Evolutionary conservation across 768 basidiomycete species (phyloP), one percentile per base, ranked within the genome.

Genomic region (Tremella fuciformis): DNA sequence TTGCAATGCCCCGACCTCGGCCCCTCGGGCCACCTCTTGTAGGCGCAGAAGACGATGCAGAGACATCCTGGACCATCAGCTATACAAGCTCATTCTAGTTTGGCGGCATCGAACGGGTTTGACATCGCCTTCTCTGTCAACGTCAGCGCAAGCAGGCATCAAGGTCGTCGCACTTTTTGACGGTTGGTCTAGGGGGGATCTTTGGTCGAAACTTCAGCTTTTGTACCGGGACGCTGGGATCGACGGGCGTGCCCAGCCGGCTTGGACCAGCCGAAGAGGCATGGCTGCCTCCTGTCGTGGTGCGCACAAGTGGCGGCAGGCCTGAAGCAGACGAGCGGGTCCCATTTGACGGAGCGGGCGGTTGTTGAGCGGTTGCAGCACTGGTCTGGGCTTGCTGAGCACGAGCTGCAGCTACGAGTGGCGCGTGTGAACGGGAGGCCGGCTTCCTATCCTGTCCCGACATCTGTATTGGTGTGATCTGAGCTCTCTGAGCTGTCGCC

Each of bases 141-240:
- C 13, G 37, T 60, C 51, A 52, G 59, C 15, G 9, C 22, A 26
- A 64, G 42, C 16, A 38, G 34, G 22, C n/a, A 29, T 16, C n/a
- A n/a, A 9, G 13, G 21, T 9, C 15, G 3, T 67, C 67, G 51
- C 55, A 71, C 69, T 53, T 47, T 44, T 74, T 74, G 1, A 62
- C 67, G 29, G 6, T 34, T n/a, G 59, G 52, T 48, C 65, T 50
- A 18, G 65, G 57, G 0, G 72, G 72, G 15, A 69, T 62, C 26
- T 59, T 66, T 1, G 71, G 71, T 66, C 62, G 68, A 55, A 74
- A 74, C 50, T 74, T 74, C 62, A 74, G n/a, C 47, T 56, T 74
- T 16, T 55, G 58, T 16, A 39, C 54, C 18, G 41, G 42, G 42
- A 22, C 42, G n/a, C n/a, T 46, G 42, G 42, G 22, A 8, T 18